Evolutionary conservation across 2,329 filamentous ascomycete genomes (phyloP).

Genomic region (Diaporthe australafricana): DNA sequence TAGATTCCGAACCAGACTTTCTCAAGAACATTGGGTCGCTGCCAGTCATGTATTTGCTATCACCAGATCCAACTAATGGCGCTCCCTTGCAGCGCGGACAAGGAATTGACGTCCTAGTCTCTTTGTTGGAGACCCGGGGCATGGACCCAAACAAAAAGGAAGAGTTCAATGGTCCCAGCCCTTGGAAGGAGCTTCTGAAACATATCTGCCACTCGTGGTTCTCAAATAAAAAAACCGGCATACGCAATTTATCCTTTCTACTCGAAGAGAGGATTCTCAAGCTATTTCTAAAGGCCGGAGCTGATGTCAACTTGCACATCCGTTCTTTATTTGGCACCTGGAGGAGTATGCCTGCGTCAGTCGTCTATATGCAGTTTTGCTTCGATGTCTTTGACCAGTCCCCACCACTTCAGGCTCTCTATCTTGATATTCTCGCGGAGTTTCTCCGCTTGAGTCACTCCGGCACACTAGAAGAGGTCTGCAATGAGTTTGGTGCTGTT

Average conservation of each 20-base stretch:
- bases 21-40: background rate
- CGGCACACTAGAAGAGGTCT: background rate
- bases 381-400: background rate
- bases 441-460: background rate
- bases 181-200: background rate
- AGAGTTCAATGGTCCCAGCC: background rate
- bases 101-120: background rate
- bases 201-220: background rate
- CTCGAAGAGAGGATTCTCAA: background rate
- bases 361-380: background rate
- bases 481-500: background rate
- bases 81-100: background rate
- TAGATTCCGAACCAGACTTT: background rate
- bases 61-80: background rate
- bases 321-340: too few relatives aligned
- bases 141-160: background rate
- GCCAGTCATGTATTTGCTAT: background rate
- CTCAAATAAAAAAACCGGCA: background rate
- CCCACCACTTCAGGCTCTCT: background rate
- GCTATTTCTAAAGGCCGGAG: background rate
- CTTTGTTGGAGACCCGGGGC: background rate
- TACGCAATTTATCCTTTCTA: background rate
- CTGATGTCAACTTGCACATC: background rate
- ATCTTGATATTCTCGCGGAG: background rate
- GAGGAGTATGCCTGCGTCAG: background rate